These are phyloP conservation scores for Debaryomyces subglobosus DNA, from an alignment of 1,139 yeast genomes.

Conservation along the genomic window DNA sequence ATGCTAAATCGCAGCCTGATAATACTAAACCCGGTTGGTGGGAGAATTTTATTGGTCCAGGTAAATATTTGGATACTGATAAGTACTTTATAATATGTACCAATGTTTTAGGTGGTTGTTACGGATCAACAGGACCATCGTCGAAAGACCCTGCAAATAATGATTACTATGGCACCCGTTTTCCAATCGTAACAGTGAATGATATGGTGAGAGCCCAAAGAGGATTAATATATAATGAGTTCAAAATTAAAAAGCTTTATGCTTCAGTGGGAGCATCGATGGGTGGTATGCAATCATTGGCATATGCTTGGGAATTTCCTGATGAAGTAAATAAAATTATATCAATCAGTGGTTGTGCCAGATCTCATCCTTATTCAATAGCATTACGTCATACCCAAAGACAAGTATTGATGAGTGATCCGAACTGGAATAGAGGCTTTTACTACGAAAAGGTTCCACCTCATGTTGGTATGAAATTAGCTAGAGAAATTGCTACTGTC, in stretches of 20 bases:
- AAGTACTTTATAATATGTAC: slow-evolving; percentile 85
- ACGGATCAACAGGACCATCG: slow-evolving; percentile 94
- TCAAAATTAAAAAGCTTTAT: slow-evolving; percentile 64
- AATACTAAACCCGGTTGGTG: slow-evolving; percentile 90
- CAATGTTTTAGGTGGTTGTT: slow-evolving; percentile 91
- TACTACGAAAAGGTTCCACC: slow-evolving; percentile 83
- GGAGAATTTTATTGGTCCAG: slow-evolving; percentile 92
- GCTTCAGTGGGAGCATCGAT: slow-evolving; percentile 91
- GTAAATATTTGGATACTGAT: slow-evolving; percentile 74
- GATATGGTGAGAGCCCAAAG: slow-evolving; percentile 94
- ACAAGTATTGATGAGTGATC: slow-evolving; percentile 92
- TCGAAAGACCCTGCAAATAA: slow-evolving; percentile 72
- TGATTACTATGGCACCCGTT: slow-evolving; percentile 77
- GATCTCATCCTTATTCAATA: slow-evolving; percentile 91
- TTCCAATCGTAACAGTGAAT: slow-evolving; percentile 82
- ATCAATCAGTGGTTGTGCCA: slow-evolving; percentile 86
- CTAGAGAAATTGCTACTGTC: slow-evolving; percentile 91
- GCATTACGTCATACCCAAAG: slow-evolving; percentile 94
- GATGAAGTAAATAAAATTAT: slow-evolving; percentile 72
- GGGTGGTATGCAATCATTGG: slow-evolving; percentile 97
- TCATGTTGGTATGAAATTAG: slow-evolving; percentile 91
- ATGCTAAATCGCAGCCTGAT: slow-evolving; percentile 80
- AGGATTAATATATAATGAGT: slow-evolving; percentile 59
- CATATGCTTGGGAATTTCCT: slow-evolving; percentile 84
- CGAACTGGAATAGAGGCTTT: slow-evolving; percentile 91